phyloP scores from a whole-genome alignment of 306 rosid species.

The Inga laurina region DNA sequence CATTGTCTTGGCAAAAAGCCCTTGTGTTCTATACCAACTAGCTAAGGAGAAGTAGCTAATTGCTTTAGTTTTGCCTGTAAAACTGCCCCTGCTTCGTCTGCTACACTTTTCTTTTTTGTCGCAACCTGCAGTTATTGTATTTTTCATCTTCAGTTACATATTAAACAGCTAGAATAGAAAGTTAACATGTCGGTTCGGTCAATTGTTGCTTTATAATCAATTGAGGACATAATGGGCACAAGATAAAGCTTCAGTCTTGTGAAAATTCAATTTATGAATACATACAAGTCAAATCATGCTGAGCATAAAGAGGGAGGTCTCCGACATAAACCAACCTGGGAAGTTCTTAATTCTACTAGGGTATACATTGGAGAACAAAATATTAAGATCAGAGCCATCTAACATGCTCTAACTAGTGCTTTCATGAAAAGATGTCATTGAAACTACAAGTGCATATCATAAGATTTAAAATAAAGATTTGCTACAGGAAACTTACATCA shows the following conservation, averaged over 20 bases:
- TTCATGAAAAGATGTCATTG: not conserved
- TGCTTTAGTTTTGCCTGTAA: slow-evolving; percentile 86
- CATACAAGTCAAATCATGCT: not conserved
- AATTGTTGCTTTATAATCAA: not conserved
- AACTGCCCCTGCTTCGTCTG: slow-evolving; percentile 67
- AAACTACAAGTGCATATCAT: slow-evolving; percentile 3
- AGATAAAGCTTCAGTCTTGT: not conserved
- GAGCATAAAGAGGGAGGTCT: not conserved
- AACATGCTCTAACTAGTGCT: not conserved
- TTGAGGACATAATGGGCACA: not conserved
- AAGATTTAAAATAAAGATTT: not conserved
- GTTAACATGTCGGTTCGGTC: not conserved
- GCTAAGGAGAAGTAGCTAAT: slow-evolving; percentile 52
- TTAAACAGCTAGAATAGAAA: not conserved
- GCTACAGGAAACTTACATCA: slow-evolving; percentile 53
- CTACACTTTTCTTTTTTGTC: slow-evolving; percentile 74
- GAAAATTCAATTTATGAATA: not conserved
- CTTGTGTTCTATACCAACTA: slow-evolving; percentile 25
- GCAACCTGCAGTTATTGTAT: slow-evolving; percentile 68
- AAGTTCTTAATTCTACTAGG: not conserved
- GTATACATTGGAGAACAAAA: not conserved
- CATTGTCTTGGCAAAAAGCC: slow-evolving; percentile 29
- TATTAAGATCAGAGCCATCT: not conserved
- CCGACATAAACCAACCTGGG: not conserved
- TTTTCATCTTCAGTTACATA: slow-evolving; percentile 14